Evolutionary conservation across 148 eudicot genomes (phyloP).

Genomic region (Chenopodium berlandieri): DNA sequence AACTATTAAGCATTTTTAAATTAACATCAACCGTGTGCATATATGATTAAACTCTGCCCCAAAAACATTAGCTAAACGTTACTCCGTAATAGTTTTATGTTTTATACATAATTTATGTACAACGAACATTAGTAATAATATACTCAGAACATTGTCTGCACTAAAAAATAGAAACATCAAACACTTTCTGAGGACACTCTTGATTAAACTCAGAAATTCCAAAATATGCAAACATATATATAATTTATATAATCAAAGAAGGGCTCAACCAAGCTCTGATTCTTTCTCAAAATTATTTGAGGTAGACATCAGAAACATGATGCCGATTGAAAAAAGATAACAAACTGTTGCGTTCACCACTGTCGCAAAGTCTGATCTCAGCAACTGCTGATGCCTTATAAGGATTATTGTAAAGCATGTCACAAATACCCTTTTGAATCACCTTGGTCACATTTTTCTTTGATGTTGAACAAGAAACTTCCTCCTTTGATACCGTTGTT

Average conservation of each 20-base stretch:
- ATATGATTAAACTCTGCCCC: neutral
- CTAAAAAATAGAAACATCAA: neutral
- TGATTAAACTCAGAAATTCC: neutral
- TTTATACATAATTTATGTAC: neutral
- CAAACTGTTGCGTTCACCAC: slow-evolving; percentile 24
- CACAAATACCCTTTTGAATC: slow-evolving; percentile 7
- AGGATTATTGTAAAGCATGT: neutral
- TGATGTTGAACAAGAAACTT: neutral
- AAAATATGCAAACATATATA: neutral
- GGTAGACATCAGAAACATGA: slow-evolving; percentile 38
- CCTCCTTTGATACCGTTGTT: neutral
- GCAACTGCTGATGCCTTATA: slow-evolving; percentile 17
- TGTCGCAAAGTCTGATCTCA: slow-evolving; percentile 21
- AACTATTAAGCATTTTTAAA: no score
- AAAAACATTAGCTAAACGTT: no score
- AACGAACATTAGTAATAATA: neutral
- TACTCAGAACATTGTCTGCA: neutral
- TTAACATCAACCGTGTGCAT: neutral
- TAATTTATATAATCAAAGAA: neutral
- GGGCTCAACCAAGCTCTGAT: neutral
- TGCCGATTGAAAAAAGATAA: slow-evolving; percentile 26
- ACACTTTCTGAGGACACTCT: neutral
- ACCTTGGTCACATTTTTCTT: slow-evolving; percentile 6
- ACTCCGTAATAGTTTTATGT: no score
- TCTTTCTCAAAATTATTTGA: neutral